Evolutionary conservation across 164 flowering plant species (phyloP), one percentile per base, ranked within the genome.

Genomic region (Vitis cinerea): DNA sequence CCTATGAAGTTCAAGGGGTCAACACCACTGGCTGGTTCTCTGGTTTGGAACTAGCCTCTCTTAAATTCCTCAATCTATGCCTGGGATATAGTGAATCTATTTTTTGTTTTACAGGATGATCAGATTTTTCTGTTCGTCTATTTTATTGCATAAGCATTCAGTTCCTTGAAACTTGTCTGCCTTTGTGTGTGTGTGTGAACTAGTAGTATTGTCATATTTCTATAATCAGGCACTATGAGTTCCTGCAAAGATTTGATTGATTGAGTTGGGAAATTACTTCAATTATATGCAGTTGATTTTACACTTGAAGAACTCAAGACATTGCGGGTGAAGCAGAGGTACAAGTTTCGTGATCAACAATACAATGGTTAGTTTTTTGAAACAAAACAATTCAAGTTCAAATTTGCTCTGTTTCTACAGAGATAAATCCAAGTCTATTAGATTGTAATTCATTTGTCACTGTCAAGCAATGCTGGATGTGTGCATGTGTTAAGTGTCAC

Each of bases 1-100:
- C 97, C 50, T 96, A 93, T 79, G 92, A 87, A 51, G 97, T 96
- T 48, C 90, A 93, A 79, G 97, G 95, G 50, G 73, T 6, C 50
- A 93, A 92, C 67, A 72, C 65, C n/a, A 93, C 99, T 14, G 98
- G 98, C 19, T 92, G 78, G 76, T 96, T 96, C 72, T 64, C 74
- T 49, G 97, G 99, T 96, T 85, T 49, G 54, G n/a, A 57, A 64
- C 9, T 19, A 2, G 13, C 73, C n/a, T 31, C 13, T 72, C 31
- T 65, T 29, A 50, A 31, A 60, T 16, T 14, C 57, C 13, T 64
- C 51, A 13, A 27, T 29, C 37, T 52, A 37, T 37, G 3, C 30
- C 50, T 30, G 30, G 59, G 30, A 30, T 29, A 53, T 53, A 15
- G 3, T 15, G 30, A 23, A 27, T 15, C 8, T 14, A 52, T 53